Evolutionary conservation across 2,329 filamentous ascomycete genomes (phyloP).

Genomic region (Nigrospora sphaerica): DNA sequence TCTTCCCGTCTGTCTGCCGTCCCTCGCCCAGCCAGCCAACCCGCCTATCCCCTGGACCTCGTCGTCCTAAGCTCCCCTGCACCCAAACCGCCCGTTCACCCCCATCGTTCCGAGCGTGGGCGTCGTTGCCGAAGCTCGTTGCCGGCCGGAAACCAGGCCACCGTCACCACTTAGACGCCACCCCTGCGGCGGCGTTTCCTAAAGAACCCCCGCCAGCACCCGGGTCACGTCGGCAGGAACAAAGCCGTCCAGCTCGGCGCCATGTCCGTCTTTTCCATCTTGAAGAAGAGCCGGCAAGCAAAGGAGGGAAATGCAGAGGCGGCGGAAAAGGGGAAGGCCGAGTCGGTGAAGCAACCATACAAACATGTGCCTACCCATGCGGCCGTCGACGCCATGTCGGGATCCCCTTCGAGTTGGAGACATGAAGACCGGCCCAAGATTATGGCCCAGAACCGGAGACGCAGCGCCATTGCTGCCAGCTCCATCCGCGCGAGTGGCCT

Average conservation of each 20-base stretch:
- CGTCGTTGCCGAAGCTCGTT: too few relatives aligned
- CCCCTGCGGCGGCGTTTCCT: too few relatives aligned
- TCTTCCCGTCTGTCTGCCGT: too few relatives aligned
- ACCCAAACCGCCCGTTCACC: too few relatives aligned
- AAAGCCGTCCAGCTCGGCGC: neutral
- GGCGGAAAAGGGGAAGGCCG: conserved; percentile 37
- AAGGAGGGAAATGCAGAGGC: conserved; percentile 43
- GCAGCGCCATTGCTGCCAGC: conserved; percentile 39
- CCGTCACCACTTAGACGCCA: too few relatives aligned
- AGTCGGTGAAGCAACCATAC: conserved; percentile 39
- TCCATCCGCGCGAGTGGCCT: conserved; percentile 20
- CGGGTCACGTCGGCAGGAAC: too few relatives aligned
- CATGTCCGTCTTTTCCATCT: conserved; percentile 52
- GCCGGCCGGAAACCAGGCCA: too few relatives aligned
- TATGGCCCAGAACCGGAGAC: conserved; percentile 40
- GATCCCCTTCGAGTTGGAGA: conserved; percentile 45
- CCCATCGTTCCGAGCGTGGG: too few relatives aligned
- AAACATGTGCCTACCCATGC: conserved; percentile 57
- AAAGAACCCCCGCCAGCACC: too few relatives aligned
- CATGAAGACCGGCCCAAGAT: conserved; percentile 38
- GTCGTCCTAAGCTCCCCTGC: too few relatives aligned
- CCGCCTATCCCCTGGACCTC: too few relatives aligned
- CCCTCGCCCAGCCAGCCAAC: too few relatives aligned
- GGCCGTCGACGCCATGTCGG: conserved; percentile 47
- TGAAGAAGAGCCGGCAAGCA: conserved; percentile 45